These are phyloP conservation scores for Pseudogymnoascus sp. DNA, from an alignment of 2,329 filamentous ascomycete genomes.

Conservation along the genomic window DNA sequence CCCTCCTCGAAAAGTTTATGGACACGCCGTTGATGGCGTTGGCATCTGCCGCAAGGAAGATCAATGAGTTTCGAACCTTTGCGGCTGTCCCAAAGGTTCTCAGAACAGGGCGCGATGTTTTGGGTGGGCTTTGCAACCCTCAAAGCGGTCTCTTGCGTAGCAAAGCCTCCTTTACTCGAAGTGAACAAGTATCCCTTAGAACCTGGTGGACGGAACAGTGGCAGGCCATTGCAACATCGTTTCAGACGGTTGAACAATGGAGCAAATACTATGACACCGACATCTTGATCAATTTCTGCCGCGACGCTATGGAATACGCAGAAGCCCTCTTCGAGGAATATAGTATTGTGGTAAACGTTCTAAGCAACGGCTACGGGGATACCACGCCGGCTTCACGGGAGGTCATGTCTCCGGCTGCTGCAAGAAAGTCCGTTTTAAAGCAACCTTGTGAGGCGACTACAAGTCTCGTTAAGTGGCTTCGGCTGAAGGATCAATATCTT, in stretches of 20 bases:
- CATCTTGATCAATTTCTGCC: slow-evolving; percentile 84
- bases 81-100: slow-evolving; percentile 50
- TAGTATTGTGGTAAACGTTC: slow-evolving; percentile 58
- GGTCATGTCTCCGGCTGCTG: slow-evolving; percentile 30
- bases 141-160: slow-evolving; percentile 41
- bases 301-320: slow-evolving; percentile 90
- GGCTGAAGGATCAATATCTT: slow-evolving; percentile 80
- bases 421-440: slow-evolving; percentile 49
- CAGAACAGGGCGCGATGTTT: slow-evolving; percentile 49
- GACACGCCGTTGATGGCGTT: slow-evolving; percentile 38
- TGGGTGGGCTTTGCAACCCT: slow-evolving; percentile 49
- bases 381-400: slow-evolving; percentile 21
- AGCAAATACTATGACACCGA: slow-evolving; percentile 39
- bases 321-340: slow-evolving; percentile 80
- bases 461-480: slow-evolving; percentile 75
- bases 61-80: slow-evolving; percentile 43
- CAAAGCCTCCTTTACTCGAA: slow-evolving; percentile 18
- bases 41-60: slow-evolving; percentile 35
- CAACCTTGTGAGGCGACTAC: slow-evolving; percentile 59
- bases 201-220: slow-evolving; percentile 83
- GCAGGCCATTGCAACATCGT: slow-evolving; percentile 72
- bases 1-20: slow-evolving; percentile 40
- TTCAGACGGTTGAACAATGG: slow-evolving; percentile 78
- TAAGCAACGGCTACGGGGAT: slow-evolving; percentile 31
- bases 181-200: slow-evolving; percentile 36